Evolutionary conservation across 345 rosid species (phyloP).

Genomic region (Chamaenerion angustifolium): DNA sequence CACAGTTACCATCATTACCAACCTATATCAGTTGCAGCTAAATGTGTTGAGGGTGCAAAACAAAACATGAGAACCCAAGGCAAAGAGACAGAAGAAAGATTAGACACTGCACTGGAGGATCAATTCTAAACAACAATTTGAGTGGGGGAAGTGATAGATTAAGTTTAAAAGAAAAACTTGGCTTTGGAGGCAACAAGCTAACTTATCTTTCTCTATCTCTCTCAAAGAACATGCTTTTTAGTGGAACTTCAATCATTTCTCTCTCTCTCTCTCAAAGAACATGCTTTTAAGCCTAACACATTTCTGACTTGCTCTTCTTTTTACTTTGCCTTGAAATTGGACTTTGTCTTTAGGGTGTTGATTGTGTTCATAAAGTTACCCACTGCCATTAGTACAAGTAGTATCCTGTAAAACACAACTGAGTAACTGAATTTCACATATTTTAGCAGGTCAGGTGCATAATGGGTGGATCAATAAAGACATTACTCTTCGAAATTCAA

Average conservation of each 20-base stretch:
- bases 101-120: too few species aligned
- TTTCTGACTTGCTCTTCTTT: slow-evolving; percentile 65
- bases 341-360: slow-evolving; percentile 66
- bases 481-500: neutral
- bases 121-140: too few species aligned
- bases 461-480: neutral
- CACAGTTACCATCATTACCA: too few species aligned
- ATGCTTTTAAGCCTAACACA: slow-evolving; percentile 29
- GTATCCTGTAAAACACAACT: slow-evolving; percentile 68
- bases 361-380: slow-evolving; percentile 87
- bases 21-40: too few species aligned
- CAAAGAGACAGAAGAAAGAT: too few species aligned
- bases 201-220: too few species aligned
- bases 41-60: too few species aligned
- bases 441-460: neutral
- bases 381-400: slow-evolving; percentile 80
- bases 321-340: slow-evolving; percentile 94
- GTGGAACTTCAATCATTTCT: neutral
- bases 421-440: slow-evolving; percentile 14
- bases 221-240: neutral
- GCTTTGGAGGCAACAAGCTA: too few species aligned
- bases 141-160: too few species aligned
- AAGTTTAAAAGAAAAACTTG: too few species aligned
- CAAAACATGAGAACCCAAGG: too few species aligned
- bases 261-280: neutral